These are phyloP conservation scores for Colletotrichum spinosum DNA, from an alignment of 2,329 filamentous ascomycete species.

Conservation along the genomic window DNA sequence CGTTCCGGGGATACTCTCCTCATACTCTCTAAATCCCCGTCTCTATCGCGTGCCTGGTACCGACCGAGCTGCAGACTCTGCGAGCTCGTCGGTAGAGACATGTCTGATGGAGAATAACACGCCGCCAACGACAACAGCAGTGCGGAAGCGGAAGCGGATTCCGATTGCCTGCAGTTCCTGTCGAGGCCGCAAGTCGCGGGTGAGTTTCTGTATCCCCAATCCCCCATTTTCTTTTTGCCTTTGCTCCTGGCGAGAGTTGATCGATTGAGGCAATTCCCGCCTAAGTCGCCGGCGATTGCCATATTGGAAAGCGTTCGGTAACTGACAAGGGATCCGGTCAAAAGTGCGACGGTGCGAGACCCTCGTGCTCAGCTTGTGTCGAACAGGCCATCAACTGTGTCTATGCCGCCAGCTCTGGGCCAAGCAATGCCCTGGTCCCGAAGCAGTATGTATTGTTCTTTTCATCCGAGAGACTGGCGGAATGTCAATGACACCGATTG, in stretches of 20 bases:
- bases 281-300: not conserved
- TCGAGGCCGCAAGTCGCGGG: slow-evolving; percentile 41
- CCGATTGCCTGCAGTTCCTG: slow-evolving; percentile 41
- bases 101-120: slow-evolving; percentile 24
- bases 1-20: slow-evolving; percentile 12
- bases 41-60: not conserved
- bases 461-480: not conserved
- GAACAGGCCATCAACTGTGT: slow-evolving; percentile 39
- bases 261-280: not conserved
- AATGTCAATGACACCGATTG: not conserved
- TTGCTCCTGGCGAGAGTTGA: not conserved
- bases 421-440: slow-evolving; percentile 28
- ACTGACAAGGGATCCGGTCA: not conserved
- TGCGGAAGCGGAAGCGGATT: slow-evolving; percentile 38
- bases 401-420: slow-evolving; percentile 36
- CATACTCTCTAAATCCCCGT: slow-evolving; percentile 34
- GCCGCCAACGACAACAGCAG: slow-evolving; percentile 12
- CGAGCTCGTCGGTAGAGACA: not conserved
- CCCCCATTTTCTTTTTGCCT: not conserved
- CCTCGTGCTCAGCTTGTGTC: slow-evolving; percentile 39
- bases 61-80: not conserved
- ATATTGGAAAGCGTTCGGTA: not conserved
- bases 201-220: slow-evolving; percentile 5
- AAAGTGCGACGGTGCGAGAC: slow-evolving; percentile 41
- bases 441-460: slow-evolving; percentile 22